Evolutionary conservation across 2,329 filamentous ascomycete genomes (phyloP).

Genomic region (Penicillium sp.): DNA sequence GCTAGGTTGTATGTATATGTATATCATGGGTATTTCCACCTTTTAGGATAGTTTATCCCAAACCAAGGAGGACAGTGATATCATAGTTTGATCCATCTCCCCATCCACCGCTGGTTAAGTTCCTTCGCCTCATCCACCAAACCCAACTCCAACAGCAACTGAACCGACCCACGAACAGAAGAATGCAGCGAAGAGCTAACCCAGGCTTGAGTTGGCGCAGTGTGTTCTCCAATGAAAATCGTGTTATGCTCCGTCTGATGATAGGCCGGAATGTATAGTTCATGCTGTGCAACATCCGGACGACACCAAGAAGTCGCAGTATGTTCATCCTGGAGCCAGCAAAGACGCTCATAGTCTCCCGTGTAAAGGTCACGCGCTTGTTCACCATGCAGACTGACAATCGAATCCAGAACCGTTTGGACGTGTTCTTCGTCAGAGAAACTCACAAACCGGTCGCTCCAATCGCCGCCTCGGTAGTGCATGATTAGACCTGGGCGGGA

Average conservation of each 20-base stretch:
- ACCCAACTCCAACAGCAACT: constrained; percentile 52
- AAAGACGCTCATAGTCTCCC: constrained; percentile 34
- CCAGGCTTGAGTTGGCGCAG: constrained; percentile 37
- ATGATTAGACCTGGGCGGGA: constrained; percentile 34
- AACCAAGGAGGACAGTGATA: not conserved
- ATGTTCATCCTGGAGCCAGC: constrained; percentile 34
- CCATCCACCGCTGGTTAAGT: constrained; percentile 65
- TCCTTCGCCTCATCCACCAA: constrained; percentile 68
- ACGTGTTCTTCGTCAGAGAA: constrained; percentile 30
- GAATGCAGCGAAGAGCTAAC: constrained; percentile 32
- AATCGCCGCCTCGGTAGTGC: constrained; percentile 32
- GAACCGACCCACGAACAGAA: constrained; percentile 30
- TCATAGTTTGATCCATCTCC: constrained; percentile 56
- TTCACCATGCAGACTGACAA: constrained; percentile 31
- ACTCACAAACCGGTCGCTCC: constrained; percentile 33
- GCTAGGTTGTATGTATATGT: too few species aligned
- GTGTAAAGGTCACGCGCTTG: constrained; percentile 30
- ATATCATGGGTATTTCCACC: not conserved
- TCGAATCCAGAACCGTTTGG: constrained; percentile 28
- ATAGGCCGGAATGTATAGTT: constrained; percentile 35
- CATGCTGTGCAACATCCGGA: constrained; percentile 34
- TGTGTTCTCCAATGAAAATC: constrained; percentile 39
- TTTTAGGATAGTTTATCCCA: not conserved
- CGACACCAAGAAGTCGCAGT: constrained; percentile 31
- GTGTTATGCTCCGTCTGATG: constrained; percentile 35